A percentile compares a stretch with the other conserved stretches of the same genome.
These are phyloP conservation scores for Talinum fruticosum DNA, from an alignment of 148 eudicot species.

Conservation along the genomic window DNA sequence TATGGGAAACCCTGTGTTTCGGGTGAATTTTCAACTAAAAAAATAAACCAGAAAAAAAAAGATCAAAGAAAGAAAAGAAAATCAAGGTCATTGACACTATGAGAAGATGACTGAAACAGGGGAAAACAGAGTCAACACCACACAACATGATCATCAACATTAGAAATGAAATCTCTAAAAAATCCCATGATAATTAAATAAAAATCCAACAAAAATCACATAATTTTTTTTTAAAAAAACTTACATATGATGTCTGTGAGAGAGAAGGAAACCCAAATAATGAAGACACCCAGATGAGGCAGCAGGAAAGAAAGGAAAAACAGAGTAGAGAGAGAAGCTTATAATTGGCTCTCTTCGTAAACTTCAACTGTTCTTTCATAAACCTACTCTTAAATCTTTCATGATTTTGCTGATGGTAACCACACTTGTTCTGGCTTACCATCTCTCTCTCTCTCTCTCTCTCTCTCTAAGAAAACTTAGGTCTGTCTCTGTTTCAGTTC, in stretches of 20 bases:
- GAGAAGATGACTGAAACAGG: constrained; percentile 22
- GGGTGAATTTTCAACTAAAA: constrained; percentile 3
- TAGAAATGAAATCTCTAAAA: too few relatives aligned
- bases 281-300: constrained; percentile 29
- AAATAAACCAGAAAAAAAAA: not conserved
- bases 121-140: constrained; percentile 12
- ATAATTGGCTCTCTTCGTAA: constrained; percentile 18
- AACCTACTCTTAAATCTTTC: constrained; percentile 2
- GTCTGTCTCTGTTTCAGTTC: not conserved
- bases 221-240: not conserved
- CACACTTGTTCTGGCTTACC: not conserved
- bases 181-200: too few relatives aligned
- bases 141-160: not conserved
- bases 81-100: too few relatives aligned
- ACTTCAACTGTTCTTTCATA: constrained; percentile 21
- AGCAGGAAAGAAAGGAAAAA: constrained; percentile 24
- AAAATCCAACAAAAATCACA: too few relatives aligned
- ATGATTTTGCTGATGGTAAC: constrained; percentile 3
- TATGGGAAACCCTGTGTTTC: constrained; percentile 30
- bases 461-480: not conserved
- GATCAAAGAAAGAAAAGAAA: constrained; percentile 12
- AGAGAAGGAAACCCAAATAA: constrained; percentile 16
- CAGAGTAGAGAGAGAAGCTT: constrained; percentile 20
- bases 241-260: constrained; percentile 16
- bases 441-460: constrained; percentile 9